Conservation (phyloP, 2,329 filamentous ascomycete species). For the Diaporthe longicolla region DNA sequence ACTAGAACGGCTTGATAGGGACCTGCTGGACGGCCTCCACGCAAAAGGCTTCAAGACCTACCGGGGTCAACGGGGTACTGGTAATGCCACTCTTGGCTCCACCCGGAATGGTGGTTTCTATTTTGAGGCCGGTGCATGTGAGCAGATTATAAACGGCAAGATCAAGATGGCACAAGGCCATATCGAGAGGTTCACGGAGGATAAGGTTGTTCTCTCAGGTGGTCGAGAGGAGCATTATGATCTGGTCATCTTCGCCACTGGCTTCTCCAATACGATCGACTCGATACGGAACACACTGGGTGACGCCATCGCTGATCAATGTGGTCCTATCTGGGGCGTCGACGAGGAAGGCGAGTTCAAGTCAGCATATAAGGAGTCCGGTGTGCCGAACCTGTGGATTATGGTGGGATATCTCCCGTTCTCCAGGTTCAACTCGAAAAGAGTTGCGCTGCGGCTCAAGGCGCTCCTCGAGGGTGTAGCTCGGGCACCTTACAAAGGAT, state of each 20-base stretch:
- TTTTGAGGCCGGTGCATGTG: constrained; percentile 42
- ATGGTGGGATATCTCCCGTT: constrained; percentile 75
- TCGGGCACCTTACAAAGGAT: constrained; percentile 11
- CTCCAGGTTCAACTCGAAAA: constrained; percentile 71
- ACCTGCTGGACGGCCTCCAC: constrained; percentile 60
- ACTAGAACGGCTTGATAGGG: constrained; percentile 55
- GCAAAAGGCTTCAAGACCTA: constrained; percentile 66
- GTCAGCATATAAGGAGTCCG: constrained; percentile 70
- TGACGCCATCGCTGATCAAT: constrained; percentile 70
- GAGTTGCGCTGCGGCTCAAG: constrained; percentile 67
- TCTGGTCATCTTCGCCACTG: constrained; percentile 76
- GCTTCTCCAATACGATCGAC: constrained; percentile 46
- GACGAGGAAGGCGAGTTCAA: constrained; percentile 70
- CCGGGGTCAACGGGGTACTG: constrained; percentile 63
- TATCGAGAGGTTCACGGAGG: constrained; percentile 61
- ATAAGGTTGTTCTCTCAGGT: constrained; percentile 59
- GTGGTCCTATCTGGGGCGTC: constrained; percentile 73
- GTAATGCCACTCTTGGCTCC: constrained; percentile 79
- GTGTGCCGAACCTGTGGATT: constrained; percentile 76
- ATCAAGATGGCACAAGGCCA: constrained; percentile 59
- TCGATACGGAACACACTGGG: constrained; percentile 59
- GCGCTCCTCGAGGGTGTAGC: constrained; percentile 52
- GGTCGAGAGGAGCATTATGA: constrained; percentile 67
- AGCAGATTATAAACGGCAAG: constrained; percentile 54
- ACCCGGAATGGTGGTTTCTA: constrained; percentile 63